Conservation (phyloP, 2,329 filamentous ascomycete species). For the Alternaria sp. region DNA sequence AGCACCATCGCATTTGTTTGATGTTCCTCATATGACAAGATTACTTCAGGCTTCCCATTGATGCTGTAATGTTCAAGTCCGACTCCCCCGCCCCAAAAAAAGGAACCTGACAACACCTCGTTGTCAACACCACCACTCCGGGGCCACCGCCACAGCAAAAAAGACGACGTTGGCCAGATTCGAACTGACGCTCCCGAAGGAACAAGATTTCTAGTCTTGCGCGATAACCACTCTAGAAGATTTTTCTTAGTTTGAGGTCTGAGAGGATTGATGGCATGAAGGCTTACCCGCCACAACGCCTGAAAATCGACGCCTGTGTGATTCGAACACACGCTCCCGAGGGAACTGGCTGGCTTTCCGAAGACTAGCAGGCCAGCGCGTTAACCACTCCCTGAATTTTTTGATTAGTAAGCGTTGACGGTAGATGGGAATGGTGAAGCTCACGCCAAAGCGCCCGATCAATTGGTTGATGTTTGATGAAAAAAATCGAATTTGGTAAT, state of each 20-base stretch:
- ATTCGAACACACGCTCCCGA: conserved; percentile 42
- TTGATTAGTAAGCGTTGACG: too few species aligned
- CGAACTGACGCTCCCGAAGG: conserved; percentile 50
- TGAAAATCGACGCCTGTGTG: conserved; percentile 39
- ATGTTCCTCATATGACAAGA: too few species aligned
- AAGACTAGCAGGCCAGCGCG: not conserved
- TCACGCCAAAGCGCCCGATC: too few species aligned
- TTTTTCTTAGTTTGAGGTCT: too few species aligned
- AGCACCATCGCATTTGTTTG: not conserved
- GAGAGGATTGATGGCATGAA: too few species aligned
- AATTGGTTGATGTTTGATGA: too few species aligned
- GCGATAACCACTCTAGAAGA: conserved; percentile 51
- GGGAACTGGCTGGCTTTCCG: conserved; percentile 29
- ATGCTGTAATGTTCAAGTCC: too few species aligned
- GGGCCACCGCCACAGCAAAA: conserved; percentile 2
- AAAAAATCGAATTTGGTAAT: too few species aligned
- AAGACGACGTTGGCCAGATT: conserved; percentile 46
- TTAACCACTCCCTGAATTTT: not conserved
- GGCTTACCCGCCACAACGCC: conserved; percentile 44
- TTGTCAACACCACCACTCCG: not conserved
- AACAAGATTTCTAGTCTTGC: conserved; percentile 51
- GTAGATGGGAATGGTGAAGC: too few species aligned
- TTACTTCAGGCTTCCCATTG: not conserved
- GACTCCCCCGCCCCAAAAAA: not conserved
- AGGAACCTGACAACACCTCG: not conserved